phyloP scores from a whole-genome alignment of 2,329 filamentous ascomycete species.

The Sclerotinia spermophila region DNA sequence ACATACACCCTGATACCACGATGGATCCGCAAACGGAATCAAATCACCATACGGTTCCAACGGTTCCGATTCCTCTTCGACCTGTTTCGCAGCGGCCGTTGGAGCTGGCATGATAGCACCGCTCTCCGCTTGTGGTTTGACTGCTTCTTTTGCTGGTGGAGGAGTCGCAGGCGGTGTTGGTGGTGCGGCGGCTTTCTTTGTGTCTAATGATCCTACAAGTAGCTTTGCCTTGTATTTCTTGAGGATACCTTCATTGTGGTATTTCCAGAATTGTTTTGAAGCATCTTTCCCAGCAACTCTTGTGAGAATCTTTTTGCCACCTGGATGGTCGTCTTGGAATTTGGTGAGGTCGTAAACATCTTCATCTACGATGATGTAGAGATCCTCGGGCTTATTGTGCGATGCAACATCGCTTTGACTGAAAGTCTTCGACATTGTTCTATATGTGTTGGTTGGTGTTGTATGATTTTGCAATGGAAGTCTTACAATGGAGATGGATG shows the following conservation, averaged over 20 bases:
- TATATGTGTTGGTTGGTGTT: neutral
- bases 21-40: slow-evolving; percentile 87
- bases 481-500: neutral
- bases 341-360: slow-evolving; percentile 95
- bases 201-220: slow-evolving; percentile 81
- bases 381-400: slow-evolving; percentile 81
- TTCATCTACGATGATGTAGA: slow-evolving; percentile 89
- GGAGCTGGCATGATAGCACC: slow-evolving; percentile 49
- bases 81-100: slow-evolving; percentile 36
- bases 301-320: slow-evolving; percentile 37
- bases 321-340: slow-evolving; percentile 78
- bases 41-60: slow-evolving; percentile 81
- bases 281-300: slow-evolving; percentile 39
- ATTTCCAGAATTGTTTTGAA: slow-evolving; percentile 38
- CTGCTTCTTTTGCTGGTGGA: slow-evolving; percentile 44
- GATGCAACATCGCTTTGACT: slow-evolving; percentile 79
- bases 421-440: slow-evolving; percentile 80
- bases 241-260: slow-evolving; percentile 37
- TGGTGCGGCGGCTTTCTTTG: slow-evolving; percentile 64
- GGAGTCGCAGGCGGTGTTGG: slow-evolving; percentile 49
- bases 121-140: slow-evolving; percentile 56
- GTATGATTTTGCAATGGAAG: neutral
- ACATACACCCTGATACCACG: slow-evolving; percentile 90
- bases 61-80: slow-evolving; percentile 56
- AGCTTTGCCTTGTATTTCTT: slow-evolving; percentile 78